Base-by-base conservation (phyloP, 306 rosid species). In the Cicer judaicum region DNA sequence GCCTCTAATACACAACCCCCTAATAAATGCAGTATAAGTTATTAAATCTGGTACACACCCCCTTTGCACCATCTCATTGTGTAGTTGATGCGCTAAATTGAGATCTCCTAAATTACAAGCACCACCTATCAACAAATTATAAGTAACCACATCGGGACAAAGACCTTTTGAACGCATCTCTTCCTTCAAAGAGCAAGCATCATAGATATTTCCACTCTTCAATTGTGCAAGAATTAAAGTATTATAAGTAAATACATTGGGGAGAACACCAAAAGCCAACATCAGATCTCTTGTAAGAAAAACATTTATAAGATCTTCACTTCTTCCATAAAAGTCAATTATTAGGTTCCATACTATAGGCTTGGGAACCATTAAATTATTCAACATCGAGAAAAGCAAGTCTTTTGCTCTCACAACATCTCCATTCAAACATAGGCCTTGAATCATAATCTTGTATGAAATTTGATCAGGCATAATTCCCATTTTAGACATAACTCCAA, bases 221-320 rank as follows among this genome's bases (percentile, higher is more conserved):
- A 89, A 77, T 48, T 81, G 91, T 4, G 89, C 93, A 53, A 83
- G 88, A 77, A 89, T 81, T 86, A 91, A 85, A n/a, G 93, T 88
- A 91, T 91, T 91, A 80, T 84, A 93, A 64, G 98, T 93, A 78
- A 76, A 93, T 62, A 84, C 78, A 73, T 89, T 88, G 11, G 98
- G 98, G 66, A 1, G 52, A 82, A 91, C 91, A 42, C 91, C 91
- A 36, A 18, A 79, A 68, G 80, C 73, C 77, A 88, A 63, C 98
- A 93, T 91, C 84, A 74, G 86, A 83, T 93, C 81, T 79, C 81
- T 85, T 46, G 83, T 72, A 21, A 78, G 66, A 56, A 84, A 70
- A 68, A 93, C 96, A 62, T 62, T 80, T 59, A 73, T 79, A 65
- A 85, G 73, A 83, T 93, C 85, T 40, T 90, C 88, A 36, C 64